phyloP scores from a whole-genome alignment of 495 filamentous ascomycete species.

The Aspergillus affinis region DNA sequence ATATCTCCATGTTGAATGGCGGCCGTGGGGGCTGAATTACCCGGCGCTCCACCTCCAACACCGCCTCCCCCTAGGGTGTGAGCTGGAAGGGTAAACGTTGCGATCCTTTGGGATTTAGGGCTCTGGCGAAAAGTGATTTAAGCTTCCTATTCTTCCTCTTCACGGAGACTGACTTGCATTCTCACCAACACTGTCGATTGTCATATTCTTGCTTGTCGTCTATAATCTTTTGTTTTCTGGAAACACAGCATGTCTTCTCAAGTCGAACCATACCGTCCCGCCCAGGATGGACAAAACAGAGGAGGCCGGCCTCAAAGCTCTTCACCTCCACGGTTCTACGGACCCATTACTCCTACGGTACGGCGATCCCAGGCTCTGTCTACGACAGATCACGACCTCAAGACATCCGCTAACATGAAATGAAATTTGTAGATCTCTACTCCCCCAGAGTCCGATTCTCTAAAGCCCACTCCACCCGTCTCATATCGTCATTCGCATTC shows the following conservation, averaged over 20 bases:
- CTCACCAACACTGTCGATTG: background rate
- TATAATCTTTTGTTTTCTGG: background rate
- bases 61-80: background rate
- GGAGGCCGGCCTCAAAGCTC: background rate
- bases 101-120: background rate
- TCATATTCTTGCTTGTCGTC: background rate
- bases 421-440: background rate
- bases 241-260: background rate
- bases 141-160: background rate
- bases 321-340: background rate
- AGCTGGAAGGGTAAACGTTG: background rate
- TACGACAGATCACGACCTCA: background rate
- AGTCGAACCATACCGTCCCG: background rate
- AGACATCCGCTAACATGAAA: background rate
- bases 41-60: background rate
- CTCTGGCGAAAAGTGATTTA: background rate
- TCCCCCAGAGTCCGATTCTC: background rate
- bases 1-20: background rate
- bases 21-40: background rate
- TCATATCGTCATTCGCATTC: background rate
- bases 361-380: background rate
- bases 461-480: background rate
- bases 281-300: background rate
- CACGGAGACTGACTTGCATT: background rate
- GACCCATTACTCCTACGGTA: background rate